These are phyloP conservation scores for Esteya vermicola DNA, from an alignment of 2,329 filamentous ascomycete species.

Conservation along the genomic window DNA sequence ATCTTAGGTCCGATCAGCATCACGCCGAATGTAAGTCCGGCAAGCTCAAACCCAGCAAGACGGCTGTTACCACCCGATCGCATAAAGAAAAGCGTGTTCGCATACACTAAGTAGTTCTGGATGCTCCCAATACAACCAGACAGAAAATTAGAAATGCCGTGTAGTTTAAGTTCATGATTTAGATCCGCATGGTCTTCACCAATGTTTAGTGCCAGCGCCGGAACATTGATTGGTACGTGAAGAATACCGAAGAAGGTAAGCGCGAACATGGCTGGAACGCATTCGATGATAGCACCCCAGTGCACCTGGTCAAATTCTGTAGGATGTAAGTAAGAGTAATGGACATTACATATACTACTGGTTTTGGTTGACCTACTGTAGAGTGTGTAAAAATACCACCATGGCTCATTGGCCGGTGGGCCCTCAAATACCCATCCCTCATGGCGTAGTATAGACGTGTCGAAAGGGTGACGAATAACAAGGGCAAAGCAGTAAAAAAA, in stretches of 20 bases:
- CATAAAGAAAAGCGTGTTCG: conserved; percentile 95
- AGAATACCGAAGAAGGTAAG: conserved; percentile 95
- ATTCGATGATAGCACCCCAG: conserved; percentile 71
- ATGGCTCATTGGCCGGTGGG: conserved; percentile 72
- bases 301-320: conserved; percentile 68
- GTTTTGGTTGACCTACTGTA: conserved; percentile 82
- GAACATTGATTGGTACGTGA: conserved; percentile 96
- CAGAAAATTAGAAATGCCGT: conserved; percentile 83
- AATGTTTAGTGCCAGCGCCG: conserved; percentile 76
- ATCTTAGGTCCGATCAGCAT: conserved; percentile 76
- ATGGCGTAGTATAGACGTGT: conserved; percentile 51
- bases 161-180: conserved; percentile 80
- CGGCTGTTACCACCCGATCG: conserved; percentile 79
- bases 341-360: too few species aligned
- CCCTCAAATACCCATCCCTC: conserved; percentile 86
- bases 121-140: conserved; percentile 83
- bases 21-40: conserved; percentile 62
- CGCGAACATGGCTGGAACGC: conserved; percentile 87
- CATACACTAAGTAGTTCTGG: conserved; percentile 93
- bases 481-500: conserved; percentile 69
- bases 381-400: conserved; percentile 95
- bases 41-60: conserved; percentile 74
- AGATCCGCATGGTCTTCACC: conserved; percentile 88
- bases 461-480: conserved; percentile 51
- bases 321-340: conserved; percentile 13